These are phyloP conservation scores for Trichosanthes truncata DNA, from an alignment of 306 rosid genomes.

Conservation along the genomic window DNA sequence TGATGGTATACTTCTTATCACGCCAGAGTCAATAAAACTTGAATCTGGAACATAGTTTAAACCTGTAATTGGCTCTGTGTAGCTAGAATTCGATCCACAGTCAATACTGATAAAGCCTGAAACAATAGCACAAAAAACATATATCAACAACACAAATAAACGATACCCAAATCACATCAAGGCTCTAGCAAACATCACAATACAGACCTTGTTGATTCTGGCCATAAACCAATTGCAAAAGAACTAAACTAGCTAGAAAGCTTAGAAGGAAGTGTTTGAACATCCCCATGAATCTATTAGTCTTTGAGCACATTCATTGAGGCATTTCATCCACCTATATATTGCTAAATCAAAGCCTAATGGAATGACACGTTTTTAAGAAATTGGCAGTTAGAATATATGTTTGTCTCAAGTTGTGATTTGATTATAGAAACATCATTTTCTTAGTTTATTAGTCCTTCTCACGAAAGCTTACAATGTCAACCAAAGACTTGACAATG, in stretches of 20 bases:
- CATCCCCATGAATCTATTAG: background rate
- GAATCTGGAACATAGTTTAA: background rate
- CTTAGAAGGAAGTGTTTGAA: background rate
- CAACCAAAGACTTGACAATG: background rate
- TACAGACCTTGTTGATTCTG: conserved; percentile 19
- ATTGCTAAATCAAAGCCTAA: background rate
- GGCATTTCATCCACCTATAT: background rate
- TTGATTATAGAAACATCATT: background rate
- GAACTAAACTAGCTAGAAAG: conserved; percentile 2
- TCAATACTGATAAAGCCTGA: background rate
- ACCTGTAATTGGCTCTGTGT: background rate
- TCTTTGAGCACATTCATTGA: background rate
- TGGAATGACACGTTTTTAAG: background rate
- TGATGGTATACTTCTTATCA: background rate
- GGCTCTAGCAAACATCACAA: background rate
- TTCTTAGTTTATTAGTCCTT: background rate
- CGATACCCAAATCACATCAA: background rate
- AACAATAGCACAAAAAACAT: background rate
- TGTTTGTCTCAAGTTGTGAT: background rate
- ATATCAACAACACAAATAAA: background rate
- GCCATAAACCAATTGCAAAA: conserved; percentile 13
- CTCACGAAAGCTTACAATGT: background rate
- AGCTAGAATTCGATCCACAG: background rate
- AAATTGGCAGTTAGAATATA: background rate
- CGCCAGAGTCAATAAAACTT: background rate